phyloP scores from a whole-genome alignment of 805 yeast species.

The Torulaspora quercuum region DNA sequence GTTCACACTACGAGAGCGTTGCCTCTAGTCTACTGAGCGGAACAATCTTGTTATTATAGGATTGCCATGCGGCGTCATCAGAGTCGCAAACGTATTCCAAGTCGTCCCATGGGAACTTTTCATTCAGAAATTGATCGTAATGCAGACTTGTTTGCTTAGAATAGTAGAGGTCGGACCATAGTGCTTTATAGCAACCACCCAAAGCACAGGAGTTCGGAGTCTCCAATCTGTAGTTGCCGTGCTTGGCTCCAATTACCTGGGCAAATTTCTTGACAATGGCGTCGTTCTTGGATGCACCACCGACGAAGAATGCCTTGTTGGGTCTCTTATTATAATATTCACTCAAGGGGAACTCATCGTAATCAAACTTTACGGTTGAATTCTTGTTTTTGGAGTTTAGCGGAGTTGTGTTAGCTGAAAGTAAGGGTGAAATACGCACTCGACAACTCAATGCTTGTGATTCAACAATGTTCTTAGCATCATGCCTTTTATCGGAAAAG shows the following conservation, averaged over 20 bases:
- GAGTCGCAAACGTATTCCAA: constrained; percentile 28
- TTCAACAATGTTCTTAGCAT: constrained; percentile 75
- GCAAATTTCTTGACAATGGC: constrained; percentile 69
- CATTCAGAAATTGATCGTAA: constrained; percentile 47
- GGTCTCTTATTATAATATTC: constrained; percentile 48
- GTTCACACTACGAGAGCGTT: constrained; percentile 6
- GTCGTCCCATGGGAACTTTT: constrained; percentile 47
- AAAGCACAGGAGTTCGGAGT: constrained; percentile 87
- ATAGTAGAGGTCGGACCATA: constrained; percentile 57
- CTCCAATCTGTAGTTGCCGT: constrained; percentile 67
- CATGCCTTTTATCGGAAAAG: constrained; percentile 52
- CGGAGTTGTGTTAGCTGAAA: constrained; percentile 38
- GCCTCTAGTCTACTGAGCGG: constrained; percentile 35
- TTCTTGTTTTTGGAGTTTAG: constrained; percentile 14
- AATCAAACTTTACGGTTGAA: constrained; percentile 36
- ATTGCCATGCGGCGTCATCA: constrained; percentile 30
- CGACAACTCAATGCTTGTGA: constrained; percentile 85
- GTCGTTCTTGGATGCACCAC: constrained; percentile 76
- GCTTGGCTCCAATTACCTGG: constrained; percentile 55
- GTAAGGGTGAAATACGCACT: constrained; percentile 72
- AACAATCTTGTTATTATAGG: constrained; percentile 31
- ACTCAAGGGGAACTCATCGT: constrained; percentile 26
- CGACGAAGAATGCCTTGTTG: constrained; percentile 72
- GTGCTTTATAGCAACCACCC: constrained; percentile 85
- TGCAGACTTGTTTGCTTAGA: constrained; percentile 18